Base-by-base conservation (phyloP, 495 filamentous ascomycete species). In the Penicillium taxi region DNA sequence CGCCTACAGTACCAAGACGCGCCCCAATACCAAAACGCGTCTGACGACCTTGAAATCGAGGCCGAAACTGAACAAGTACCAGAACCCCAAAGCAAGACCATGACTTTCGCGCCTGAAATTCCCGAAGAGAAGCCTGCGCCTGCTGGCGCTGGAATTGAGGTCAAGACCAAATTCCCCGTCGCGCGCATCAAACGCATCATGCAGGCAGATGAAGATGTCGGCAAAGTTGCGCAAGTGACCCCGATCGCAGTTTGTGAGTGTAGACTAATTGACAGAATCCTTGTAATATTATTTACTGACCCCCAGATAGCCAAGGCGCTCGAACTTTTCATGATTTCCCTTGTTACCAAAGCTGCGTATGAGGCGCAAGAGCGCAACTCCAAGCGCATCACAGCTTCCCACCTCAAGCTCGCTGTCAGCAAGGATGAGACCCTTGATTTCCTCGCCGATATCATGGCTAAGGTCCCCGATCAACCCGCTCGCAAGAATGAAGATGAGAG, bases 101-200 rank as follows among this genome's bases (percentile, higher is more conserved):
- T 44, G 39, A 36, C 42, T 29, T 44, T 65, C 58, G 53, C 68
- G 51, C 56, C 64, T 22, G 42, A 64, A 41, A 44, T 54, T 24
- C 44, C 45, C 8, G 60, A 67, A 29, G 14, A 32, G 24, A 21
- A 31, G 1, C 45, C 41, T 9, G 37, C 49, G 6, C 45, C 44
- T 30, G 50, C 58, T 16, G 42, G 54, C 32, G 57, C 48, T 7
- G 64, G 72, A 50, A 66, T 94, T 49, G 61, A 88, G 14, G 86
- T 99, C 36, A 86, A 79, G 61, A 96, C 88, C 14, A 95, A 96
- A 45, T 99, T 99, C 52, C 91, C 91, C 3, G 94, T 96, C 21
- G 91, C 91, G 39, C 77, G 91, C 32, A 99, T 96, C 60, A 99
- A 99, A 75, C 82, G 91, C 35, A 96, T 99, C 44, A 96, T 99